Evolutionary conservation across 2,329 filamentous ascomycete species (phyloP).

Genomic region (Fusarium goolgardi): DNA sequence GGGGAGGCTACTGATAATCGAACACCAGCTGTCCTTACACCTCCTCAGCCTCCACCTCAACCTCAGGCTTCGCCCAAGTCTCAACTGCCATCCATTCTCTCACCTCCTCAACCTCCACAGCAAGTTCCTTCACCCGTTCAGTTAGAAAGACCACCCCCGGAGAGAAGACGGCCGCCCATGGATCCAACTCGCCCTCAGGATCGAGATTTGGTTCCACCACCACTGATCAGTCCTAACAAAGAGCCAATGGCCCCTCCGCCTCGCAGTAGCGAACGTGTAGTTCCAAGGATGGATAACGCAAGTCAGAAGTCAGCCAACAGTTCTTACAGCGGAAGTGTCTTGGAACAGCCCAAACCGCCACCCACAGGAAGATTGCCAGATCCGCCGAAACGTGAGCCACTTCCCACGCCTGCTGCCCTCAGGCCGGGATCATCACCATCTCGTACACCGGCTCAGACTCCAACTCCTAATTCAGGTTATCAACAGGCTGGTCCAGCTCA

Average conservation of each 20-base stretch:
- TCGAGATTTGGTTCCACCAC: constrained; percentile 67
- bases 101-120: constrained; percentile 43
- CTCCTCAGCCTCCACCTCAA: constrained; percentile 43
- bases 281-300: constrained; percentile 58
- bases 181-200: constrained; percentile 67
- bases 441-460: not conserved
- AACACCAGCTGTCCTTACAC: constrained; percentile 33
- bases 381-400: constrained; percentile 33
- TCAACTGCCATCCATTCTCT: constrained; percentile 38
- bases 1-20: constrained; percentile 49
- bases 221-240: constrained; percentile 65
- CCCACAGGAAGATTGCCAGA: constrained; percentile 38
- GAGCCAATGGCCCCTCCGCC: constrained; percentile 62
- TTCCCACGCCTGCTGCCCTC: constrained; percentile 35
- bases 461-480: not conserved
- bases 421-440: constrained; percentile 19
- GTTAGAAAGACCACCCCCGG: constrained; percentile 64
- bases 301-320: constrained; percentile 44
- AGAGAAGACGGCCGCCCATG: constrained; percentile 75
- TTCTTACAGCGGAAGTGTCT: constrained; percentile 50
- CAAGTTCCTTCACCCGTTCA: constrained; percentile 44
- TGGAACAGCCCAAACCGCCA: constrained; percentile 49
- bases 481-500: constrained; percentile 5
- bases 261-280: constrained; percentile 62
- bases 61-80: constrained; percentile 44